Percentiles rank a stretch among this genome's conserved stretches.
phyloP scores from a whole-genome alignment of 2,329 filamentous ascomycete species.

The Scedosporium minutisporum region DNA sequence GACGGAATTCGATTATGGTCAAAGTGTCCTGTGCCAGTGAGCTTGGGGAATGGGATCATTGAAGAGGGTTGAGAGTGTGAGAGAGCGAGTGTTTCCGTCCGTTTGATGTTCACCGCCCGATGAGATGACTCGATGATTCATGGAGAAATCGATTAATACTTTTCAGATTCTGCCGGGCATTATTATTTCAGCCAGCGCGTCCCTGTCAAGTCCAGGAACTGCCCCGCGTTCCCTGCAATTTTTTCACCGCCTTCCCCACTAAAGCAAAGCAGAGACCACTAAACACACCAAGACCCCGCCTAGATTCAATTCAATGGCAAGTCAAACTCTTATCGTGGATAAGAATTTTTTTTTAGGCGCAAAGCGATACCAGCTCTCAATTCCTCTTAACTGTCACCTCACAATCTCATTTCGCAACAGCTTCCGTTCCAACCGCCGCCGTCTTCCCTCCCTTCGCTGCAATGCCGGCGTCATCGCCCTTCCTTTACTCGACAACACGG shows the following conservation, averaged over 20 bases:
- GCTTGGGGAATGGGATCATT: neutral
- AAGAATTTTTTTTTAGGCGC: too few relatives aligned
- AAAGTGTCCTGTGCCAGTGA: neutral
- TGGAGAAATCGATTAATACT: neutral
- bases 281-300: too few relatives aligned
- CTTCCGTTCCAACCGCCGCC: neutral
- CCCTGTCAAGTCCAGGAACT: neutral
- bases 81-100: neutral
- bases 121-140: neutral
- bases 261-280: neutral
- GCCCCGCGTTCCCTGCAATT: neutral
- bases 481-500: conserved; percentile 59
- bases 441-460: too few relatives aligned
- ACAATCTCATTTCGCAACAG: neutral
- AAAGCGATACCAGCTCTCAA: too few relatives aligned
- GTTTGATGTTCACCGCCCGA: neutral
- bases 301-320: too few relatives aligned
- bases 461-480: conserved; percentile 50
- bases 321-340: too few relatives aligned
- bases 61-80: neutral
- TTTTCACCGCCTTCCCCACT: neutral
- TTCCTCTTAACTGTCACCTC: neutral
- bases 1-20: conserved; percentile 2
- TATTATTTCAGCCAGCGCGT: neutral
- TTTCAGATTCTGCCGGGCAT: conserved; percentile 1